Evolutionary conservation across 208 protist species (phyloP).

Genomic region (Giardia duodenalis): DNA sequence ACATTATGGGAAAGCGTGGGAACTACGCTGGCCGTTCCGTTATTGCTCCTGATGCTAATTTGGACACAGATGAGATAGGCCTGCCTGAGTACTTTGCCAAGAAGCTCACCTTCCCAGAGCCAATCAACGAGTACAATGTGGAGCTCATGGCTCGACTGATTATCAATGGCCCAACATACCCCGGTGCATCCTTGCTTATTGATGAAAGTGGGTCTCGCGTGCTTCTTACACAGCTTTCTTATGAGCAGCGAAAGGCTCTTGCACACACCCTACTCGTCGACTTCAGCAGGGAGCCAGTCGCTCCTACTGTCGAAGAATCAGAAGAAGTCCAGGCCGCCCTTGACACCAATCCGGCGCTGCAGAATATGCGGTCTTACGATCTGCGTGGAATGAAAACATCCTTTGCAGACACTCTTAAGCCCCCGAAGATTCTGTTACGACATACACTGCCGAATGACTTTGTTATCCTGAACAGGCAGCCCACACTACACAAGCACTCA

Average conservation of each 20-base stretch:
- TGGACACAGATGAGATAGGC: constrained; percentile 84
- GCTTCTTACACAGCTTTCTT: constrained; percentile 40
- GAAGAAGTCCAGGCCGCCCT: too few species aligned
- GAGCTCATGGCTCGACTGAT: constrained; percentile 37
- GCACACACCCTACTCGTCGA: constrained; percentile 44
- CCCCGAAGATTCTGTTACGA: constrained; percentile 60
- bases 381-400: neutral
- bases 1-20: constrained; percentile 99
- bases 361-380: neutral
- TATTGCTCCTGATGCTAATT: constrained; percentile 91
- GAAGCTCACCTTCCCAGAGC: constrained; percentile 80
- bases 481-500: constrained; percentile 93
- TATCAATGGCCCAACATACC: constrained; percentile 19
- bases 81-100: constrained; percentile 69
- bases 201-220: constrained; percentile 49
- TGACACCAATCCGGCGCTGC: constrained; percentile 5
- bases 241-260: constrained; percentile 48
- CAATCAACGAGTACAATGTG: constrained; percentile 61
- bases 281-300: neutral
- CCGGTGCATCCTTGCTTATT: neutral
- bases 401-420: neutral
- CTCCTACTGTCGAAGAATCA: too few species aligned
- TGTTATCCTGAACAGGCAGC: constrained; percentile 96
- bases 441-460: constrained; percentile 88
- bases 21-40: constrained; percentile 78